phyloP scores from a whole-genome alignment of 148 eudicot genomes.

The Silene conica region DNA sequence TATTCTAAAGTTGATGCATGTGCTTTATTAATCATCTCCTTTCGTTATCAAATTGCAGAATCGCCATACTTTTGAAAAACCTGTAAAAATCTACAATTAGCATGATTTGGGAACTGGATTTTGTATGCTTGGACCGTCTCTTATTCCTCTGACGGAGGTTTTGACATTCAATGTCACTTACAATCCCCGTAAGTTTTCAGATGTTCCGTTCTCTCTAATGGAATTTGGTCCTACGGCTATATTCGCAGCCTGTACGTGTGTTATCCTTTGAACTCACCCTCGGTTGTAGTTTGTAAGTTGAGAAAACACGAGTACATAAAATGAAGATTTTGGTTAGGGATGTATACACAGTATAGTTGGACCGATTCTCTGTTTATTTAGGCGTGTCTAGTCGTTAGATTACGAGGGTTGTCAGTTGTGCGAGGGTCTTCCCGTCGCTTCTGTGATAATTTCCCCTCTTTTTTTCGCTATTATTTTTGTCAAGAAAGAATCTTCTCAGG shows the following conservation, averaged over 20 bases:
- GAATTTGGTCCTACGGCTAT: not conserved
- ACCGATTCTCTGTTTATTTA: slow-evolving; percentile 5
- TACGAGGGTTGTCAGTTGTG: slow-evolving; percentile 18
- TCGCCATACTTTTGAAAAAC: slow-evolving; percentile 80
- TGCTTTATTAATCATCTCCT: not conserved
- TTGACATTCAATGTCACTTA: not conserved
- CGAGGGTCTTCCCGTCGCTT: not conserved
- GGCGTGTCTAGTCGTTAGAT: slow-evolving; percentile 12
- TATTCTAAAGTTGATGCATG: not conserved
- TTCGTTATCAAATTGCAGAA: slow-evolving; percentile 49
- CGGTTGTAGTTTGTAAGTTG: slow-evolving; percentile 27
- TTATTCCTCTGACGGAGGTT: slow-evolving; percentile 17
- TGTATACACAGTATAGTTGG: slow-evolving; percentile 29
- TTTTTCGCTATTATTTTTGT: not conserved
- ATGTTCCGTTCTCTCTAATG: slow-evolving; percentile 6
- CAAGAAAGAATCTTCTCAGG: slow-evolving; percentile 22
- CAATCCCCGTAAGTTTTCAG: slow-evolving; percentile 22
- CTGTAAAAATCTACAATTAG: slow-evolving; percentile 90
- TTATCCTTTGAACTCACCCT: slow-evolving; percentile 15
- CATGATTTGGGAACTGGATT: slow-evolving; percentile 14
- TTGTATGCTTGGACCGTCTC: slow-evolving; percentile 17
- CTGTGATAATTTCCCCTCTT: not conserved
- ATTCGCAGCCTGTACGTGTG: slow-evolving; percentile 23
- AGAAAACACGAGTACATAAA: slow-evolving; percentile 26
- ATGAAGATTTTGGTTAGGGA: slow-evolving; percentile 40